Evolutionary conservation across 2,329 filamentous ascomycete species (phyloP).

Genomic region (Hypoxylon rubiginosum): DNA sequence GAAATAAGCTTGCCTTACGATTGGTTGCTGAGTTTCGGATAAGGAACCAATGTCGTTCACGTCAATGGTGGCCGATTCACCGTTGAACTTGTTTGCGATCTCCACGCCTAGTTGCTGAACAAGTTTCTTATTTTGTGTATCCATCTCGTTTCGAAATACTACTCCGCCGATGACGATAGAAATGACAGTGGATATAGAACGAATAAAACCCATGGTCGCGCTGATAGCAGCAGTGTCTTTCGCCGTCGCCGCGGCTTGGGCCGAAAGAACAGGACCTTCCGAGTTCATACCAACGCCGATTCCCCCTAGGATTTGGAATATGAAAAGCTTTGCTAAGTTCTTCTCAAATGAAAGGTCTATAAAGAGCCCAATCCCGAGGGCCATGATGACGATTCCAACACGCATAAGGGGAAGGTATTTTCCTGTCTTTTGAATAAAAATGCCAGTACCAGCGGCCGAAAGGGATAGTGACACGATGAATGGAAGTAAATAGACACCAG

Average conservation of each 20-base stretch:
- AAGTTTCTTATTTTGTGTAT: constrained; percentile 20
- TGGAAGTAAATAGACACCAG: constrained; percentile 72
- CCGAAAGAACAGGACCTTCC: constrained; percentile 71
- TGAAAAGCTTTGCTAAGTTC: constrained; percentile 62
- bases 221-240: constrained; percentile 74
- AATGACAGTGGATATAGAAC: constrained; percentile 69
- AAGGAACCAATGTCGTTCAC: constrained; percentile 36
- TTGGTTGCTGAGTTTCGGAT: constrained; percentile 26
- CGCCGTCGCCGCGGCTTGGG: constrained; percentile 72
- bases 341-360: constrained; percentile 67
- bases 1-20: constrained; percentile 38
- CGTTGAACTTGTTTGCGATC: constrained; percentile 34
- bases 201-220: constrained; percentile 71
- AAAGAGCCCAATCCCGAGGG: constrained; percentile 70
- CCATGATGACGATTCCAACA: constrained; percentile 66
- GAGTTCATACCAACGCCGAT: constrained; percentile 73
- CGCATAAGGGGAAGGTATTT: constrained; percentile 70
- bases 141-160: constrained; percentile 56
- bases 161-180: constrained; percentile 71
- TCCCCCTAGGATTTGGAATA: constrained; percentile 72
- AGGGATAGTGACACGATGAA: constrained; percentile 66
- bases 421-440: constrained; percentile 61
- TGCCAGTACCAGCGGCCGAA: constrained; percentile 55
- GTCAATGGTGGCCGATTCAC: constrained; percentile 36
- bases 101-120: constrained; percentile 33